Evolutionary conservation across 2,329 filamentous ascomycete species (phyloP).

Genomic region (Trichophaea hybrida): DNA sequence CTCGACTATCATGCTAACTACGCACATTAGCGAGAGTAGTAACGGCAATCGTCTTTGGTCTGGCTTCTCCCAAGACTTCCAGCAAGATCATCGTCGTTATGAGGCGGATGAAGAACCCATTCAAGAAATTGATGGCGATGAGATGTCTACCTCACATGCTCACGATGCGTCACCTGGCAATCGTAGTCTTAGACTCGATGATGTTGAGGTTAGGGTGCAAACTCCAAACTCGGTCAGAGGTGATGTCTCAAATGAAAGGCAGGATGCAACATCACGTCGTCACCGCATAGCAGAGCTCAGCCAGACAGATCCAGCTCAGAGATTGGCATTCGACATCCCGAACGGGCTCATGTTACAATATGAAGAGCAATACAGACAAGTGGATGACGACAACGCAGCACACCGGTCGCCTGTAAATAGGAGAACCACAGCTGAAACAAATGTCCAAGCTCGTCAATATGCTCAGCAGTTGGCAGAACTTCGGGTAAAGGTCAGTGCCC

Average conservation of each 20-base stretch:
- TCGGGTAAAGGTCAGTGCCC: not conserved
- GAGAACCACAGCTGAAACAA: not conserved
- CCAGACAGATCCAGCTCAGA: not conserved
- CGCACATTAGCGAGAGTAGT: not conserved
- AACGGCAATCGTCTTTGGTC: constrained; percentile 13
- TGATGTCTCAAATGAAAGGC: not conserved
- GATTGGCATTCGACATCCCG: constrained; percentile 1
- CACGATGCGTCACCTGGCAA: not conserved
- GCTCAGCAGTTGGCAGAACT: not conserved
- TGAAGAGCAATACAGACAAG: not conserved
- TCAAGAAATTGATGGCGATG: not conserved
- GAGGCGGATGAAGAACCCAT: not conserved
- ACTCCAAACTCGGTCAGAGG: constrained; percentile 17
- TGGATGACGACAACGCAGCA: not conserved
- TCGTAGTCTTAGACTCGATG: constrained; percentile 9
- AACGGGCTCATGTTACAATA: constrained; percentile 1
- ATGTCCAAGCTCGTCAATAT: not conserved
- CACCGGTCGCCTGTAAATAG: not conserved
- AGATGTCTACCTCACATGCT: not conserved
- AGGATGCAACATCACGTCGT: not conserved
- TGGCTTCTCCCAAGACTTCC: constrained; percentile 16
- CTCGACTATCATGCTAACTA: not conserved
- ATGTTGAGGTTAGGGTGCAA: constrained; percentile 14
- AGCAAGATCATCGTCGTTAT: not conserved
- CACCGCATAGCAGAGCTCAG: not conserved